Evolutionary conservation across 495 filamentous ascomycete genomes (phyloP), one percentile per base, ranked within the genome.

Genomic region (Clohesyomyces aquaticus): DNA sequence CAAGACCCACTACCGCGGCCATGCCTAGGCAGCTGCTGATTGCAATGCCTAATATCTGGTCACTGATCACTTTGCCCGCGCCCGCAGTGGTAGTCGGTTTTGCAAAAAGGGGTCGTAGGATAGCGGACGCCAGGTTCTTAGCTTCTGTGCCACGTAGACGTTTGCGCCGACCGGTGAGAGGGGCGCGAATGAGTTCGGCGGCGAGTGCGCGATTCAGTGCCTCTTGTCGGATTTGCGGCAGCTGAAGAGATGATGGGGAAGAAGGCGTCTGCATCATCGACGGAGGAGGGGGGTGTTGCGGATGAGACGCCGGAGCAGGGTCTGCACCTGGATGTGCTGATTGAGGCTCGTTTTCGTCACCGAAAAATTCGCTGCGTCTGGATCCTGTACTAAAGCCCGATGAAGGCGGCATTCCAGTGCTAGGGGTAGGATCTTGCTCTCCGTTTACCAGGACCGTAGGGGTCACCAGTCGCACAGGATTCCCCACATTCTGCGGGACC

Each of bases 391-490:
- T 74, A 8, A 69, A 51, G 3, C 66, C 54, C 10, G n/a, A n/a
- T n/a, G 77, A 72, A 0, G 71, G 68, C 41, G 65, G 54, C 10
- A 64, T 51, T 18, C 41, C 41, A 3, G 55, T 43, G 48, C 29
- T 66, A 6, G 69, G 66, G 3, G 43, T 53, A 6, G 57, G 49
- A 35, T 78, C 73, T 29, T 75, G 77, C 21, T 84, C 81, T 1
- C 88, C 89, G 63, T 91, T 92, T 0, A 92, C 77, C 59, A 88
- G 78, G 0, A 91, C 74, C 10, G 83, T 81, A 0, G 90, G 90
- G 0, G 90, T 93, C 0, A 90, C 90, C 19, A 94, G 83, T 19
- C 90, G 81, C 1, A 96, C 88, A 10, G 88, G 82, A 0, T 85
- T 88, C 1, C 90, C 88, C 10, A 84, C 75, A 60, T 89, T 84